These are phyloP conservation scores for Blastobotrys arbuscula DNA, from an alignment of 1,139 yeast genomes.

Conservation along the genomic window DNA sequence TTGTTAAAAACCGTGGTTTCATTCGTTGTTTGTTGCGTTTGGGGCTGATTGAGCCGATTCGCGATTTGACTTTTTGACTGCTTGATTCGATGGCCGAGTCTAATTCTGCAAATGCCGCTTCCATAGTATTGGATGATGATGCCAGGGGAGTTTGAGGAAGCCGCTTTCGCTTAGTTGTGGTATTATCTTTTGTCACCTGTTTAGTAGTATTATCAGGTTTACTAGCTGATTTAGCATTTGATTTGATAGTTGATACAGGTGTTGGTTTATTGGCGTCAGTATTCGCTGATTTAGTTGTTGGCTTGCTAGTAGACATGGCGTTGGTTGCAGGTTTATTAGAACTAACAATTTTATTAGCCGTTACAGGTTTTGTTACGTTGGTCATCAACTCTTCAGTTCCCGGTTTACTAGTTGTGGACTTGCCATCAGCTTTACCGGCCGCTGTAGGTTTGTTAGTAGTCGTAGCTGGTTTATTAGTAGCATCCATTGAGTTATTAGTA, in stretches of 20 bases:
- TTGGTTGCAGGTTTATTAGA: not conserved
- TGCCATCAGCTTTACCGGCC: not conserved
- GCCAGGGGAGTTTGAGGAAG: not conserved
- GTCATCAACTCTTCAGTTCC: not conserved
- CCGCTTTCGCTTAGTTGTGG: not conserved
- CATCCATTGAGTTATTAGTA: no score
- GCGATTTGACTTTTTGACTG: not conserved
- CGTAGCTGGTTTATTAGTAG: not conserved
- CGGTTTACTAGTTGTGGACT: not conserved
- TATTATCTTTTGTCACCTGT: not conserved
- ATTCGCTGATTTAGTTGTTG: not conserved
- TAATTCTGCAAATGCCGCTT: slow-evolving; percentile 8
- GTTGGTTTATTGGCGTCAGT: not conserved
- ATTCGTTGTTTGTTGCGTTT: not conserved
- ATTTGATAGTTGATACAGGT: not conserved
- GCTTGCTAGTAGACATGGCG: not conserved
- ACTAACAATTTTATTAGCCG: no score
- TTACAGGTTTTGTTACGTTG: not conserved
- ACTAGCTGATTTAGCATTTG: not conserved
- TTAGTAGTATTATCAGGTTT: not conserved
- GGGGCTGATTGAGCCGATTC: not conserved
- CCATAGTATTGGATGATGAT: not conserved
- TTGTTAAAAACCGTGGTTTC: not conserved
- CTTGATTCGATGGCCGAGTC: slow-evolving; percentile 2
- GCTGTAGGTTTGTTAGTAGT: not conserved